These are phyloP conservation scores for Citrullus amarus DNA, from an alignment of 306 rosid genomes.

Conservation along the genomic window DNA sequence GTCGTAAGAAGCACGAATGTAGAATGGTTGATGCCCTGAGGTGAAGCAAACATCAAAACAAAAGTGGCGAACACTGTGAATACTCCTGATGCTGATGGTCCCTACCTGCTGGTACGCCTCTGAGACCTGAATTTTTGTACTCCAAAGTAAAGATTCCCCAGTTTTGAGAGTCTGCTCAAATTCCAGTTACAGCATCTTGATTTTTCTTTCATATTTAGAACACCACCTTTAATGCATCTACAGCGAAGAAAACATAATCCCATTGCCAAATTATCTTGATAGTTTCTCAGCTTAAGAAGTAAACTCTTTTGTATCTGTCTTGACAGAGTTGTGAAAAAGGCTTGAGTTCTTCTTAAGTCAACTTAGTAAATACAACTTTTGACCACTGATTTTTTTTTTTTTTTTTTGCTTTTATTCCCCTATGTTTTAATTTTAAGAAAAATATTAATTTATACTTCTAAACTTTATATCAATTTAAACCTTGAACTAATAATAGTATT, in stretches of 20 bases:
- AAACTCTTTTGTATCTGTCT: neutral
- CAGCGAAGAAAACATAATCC: neutral
- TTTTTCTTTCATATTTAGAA: neutral
- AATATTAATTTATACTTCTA: too few species aligned
- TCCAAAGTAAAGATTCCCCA: neutral
- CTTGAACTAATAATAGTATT: too few species aligned
- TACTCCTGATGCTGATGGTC: neutral
- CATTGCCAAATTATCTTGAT: neutral
- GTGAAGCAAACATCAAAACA: slow-evolving; percentile 16
- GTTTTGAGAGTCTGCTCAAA: neutral
- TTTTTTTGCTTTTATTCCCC: neutral
- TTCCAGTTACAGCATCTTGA: neutral
- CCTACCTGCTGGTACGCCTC: neutral
- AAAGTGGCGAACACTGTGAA: neutral
- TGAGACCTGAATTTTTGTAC: neutral
- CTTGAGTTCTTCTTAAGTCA: neutral
- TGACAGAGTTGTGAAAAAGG: neutral
- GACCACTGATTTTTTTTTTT: neutral
- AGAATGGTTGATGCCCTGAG: slow-evolving; percentile 64
- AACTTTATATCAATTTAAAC: too few species aligned
- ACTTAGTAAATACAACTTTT: neutral
- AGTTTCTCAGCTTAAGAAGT: neutral
- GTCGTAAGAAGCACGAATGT: slow-evolving; percentile 85
- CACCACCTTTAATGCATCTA: neutral
- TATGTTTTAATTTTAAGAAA: neutral